Conservation (phyloP, 495 filamentous ascomycete genomes). For the Talaromyces proteolyticus region DNA sequence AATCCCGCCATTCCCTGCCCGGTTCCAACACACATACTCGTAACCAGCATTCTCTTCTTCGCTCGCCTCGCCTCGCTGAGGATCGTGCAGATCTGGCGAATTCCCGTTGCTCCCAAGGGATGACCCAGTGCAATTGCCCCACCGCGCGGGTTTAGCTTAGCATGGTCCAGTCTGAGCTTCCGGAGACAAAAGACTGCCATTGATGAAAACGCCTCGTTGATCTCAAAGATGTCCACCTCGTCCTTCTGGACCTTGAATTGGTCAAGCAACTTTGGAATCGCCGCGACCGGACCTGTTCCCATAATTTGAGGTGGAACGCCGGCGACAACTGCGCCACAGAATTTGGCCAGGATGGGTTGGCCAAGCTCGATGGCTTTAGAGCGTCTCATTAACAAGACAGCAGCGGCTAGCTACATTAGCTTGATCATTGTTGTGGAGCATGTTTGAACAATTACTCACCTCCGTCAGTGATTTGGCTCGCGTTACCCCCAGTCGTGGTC, state of each 20-base stretch:
- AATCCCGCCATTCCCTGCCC: constrained; percentile 79
- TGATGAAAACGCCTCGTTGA: constrained; percentile 89
- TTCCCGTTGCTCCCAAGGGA: constrained; percentile 66
- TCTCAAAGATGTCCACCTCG: constrained; percentile 76
- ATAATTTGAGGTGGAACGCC: constrained; percentile 82
- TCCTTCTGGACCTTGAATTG: constrained; percentile 62
- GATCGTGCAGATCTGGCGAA: constrained; percentile 67
- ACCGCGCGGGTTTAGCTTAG: constrained; percentile 81
- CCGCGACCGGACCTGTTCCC: constrained; percentile 82
- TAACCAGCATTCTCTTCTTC: constrained; percentile 69
- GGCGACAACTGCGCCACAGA: constrained; percentile 72
- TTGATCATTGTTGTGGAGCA: too few species aligned
- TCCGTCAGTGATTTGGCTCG: too few species aligned
- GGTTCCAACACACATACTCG: constrained; percentile 76
- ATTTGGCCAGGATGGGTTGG: constrained; percentile 80
- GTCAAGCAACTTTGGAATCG: constrained; percentile 74
- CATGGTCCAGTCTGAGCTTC: constrained; percentile 59
- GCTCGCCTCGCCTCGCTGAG: constrained; percentile 61
- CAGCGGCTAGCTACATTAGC: too few species aligned
- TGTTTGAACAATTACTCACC: too few species aligned
- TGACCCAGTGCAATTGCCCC: constrained; percentile 73
- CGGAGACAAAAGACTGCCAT: constrained; percentile 83
- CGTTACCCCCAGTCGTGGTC: constrained; percentile 73
- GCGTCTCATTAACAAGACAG: too few species aligned
- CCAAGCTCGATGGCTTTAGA: constrained; percentile 66